phyloP scores from a whole-genome alignment of 306 rosid genomes.

The Trichosanthes cucumerina region DNA sequence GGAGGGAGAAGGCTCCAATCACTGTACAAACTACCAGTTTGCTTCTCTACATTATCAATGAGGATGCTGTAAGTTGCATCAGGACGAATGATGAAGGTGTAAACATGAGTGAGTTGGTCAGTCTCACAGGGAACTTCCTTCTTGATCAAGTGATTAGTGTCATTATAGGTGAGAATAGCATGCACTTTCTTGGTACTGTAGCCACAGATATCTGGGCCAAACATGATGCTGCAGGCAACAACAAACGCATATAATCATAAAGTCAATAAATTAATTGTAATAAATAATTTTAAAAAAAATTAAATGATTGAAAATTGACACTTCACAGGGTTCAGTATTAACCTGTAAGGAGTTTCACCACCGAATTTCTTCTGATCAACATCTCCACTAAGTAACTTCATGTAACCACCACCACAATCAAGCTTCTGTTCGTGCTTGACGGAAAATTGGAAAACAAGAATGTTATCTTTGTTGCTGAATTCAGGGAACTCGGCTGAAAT shows the following conservation, averaged over 20 bases:
- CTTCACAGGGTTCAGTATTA: conserved; percentile 10
- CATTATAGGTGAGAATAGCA: conserved; percentile 73
- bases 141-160: conserved; percentile 81
- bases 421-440: conserved; percentile 99
- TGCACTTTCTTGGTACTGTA: conserved; percentile 98
- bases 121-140: conserved; percentile 99
- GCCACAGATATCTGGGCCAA: conserved; percentile 99
- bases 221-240: conserved; percentile 70
- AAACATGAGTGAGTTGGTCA: conserved; percentile 89
- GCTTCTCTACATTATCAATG: conserved; percentile 89
- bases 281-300: neutral
- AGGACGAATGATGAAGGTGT: conserved; percentile 82
- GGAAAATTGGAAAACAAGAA: conserved; percentile 81
- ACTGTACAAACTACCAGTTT: conserved; percentile 81
- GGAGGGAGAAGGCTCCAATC: conserved; percentile 96
- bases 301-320: neutral
- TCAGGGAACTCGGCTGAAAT: conserved; percentile 94
- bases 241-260: conserved; percentile 12
- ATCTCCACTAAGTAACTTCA: conserved; percentile 81
- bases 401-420: conserved; percentile 99
- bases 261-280: neutral
- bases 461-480: conserved; percentile 85
- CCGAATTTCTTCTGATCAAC: conserved; percentile 97
- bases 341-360: conserved; percentile 97
- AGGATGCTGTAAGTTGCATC: conserved; percentile 95